Evolutionary conservation across 768 basidiomycete species (phyloP), one percentile per base, ranked within the genome.

Genomic region (Pholiota conissans): DNA sequence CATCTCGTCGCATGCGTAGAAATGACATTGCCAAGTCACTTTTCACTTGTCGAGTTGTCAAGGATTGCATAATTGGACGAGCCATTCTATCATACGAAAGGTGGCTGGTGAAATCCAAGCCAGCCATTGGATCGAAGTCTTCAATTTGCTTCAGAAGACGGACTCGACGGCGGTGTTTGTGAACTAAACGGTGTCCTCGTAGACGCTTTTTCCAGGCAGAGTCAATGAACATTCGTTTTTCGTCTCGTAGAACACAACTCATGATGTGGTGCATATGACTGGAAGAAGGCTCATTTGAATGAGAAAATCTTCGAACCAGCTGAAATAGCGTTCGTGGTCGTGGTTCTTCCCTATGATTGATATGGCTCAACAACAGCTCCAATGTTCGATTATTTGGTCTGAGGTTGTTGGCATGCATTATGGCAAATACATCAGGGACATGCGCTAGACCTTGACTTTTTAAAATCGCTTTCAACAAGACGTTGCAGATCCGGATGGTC

Each of bases 1-100:
- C 84, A 58, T 90, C 85, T 46, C 84, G 81, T 59, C 79, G 74
- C 56, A 93, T 84, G 42, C 87, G 84, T 61, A 90, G 71, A 7
- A 81, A 83, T 50, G 85, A 71, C 52, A 84, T 82, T 27, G 79
- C 77, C 30, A 76, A 72, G 66, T 92, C 87, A 58, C 79, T 79
- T 61, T 77, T 78, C 47, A 87, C 70, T 27, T 74, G 72, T 39
- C 83, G 80, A 14, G 68, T 71, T 27, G 68, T 63, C 32, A 91
- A 69, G 6, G 82, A 80, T 47, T 76, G 71, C 8, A 84, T 24
- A 46, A 84, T 66, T 7, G 83, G 73, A 30, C 68, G 71, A 13
- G 63, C 59, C 29, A 52, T 24, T 22, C 32, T 52, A 20, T 56
- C 59, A 52, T 66, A 65, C 16, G 69, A 65, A 4, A 68, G 64